Evolutionary conservation across 345 rosid genomes (phyloP).

Genomic region (Camelina laxa): DNA sequence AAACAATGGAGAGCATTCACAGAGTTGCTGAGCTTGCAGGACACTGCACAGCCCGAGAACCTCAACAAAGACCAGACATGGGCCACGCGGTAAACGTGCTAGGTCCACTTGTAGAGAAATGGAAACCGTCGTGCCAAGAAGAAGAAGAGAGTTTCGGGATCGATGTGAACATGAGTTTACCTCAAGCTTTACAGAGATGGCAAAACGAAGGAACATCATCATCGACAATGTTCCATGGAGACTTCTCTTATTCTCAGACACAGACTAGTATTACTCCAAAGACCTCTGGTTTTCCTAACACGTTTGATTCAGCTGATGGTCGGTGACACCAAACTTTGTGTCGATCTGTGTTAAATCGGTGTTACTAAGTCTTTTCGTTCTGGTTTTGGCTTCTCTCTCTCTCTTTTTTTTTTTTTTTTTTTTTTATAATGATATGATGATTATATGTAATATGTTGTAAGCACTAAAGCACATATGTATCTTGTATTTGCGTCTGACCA

Average conservation of each 20-base stretch:
- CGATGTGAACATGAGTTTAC: constrained; percentile 80
- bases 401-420: too few relatives aligned
- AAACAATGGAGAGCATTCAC: constrained; percentile 64
- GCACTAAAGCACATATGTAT: constrained; percentile 19
- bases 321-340: constrained; percentile 52
- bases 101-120: constrained; percentile 79
- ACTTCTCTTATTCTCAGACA: constrained; percentile 56
- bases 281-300: constrained; percentile 62
- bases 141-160: constrained; percentile 68
- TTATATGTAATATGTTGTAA: constrained; percentile 27
- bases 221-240: constrained; percentile 50
- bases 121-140: constrained; percentile 76
- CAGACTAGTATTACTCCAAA: constrained; percentile 72
- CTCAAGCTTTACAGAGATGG: constrained; percentile 87
- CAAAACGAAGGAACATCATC: constrained; percentile 74
- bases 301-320: constrained; percentile 66
- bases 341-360: constrained; percentile 2
- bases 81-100: constrained; percentile 82
- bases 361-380: constrained; percentile 16
- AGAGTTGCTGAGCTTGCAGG: constrained; percentile 86
- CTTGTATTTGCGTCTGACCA: constrained; percentile 36
- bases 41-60: constrained; percentile 88
- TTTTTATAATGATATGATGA: constrained; percentile 17
- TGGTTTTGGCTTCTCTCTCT: neutral
- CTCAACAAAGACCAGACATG: constrained; percentile 88